phyloP scores from a whole-genome alignment of 495 filamentous ascomycete genomes.

The Parathielavia hyrcaniae region DNA sequence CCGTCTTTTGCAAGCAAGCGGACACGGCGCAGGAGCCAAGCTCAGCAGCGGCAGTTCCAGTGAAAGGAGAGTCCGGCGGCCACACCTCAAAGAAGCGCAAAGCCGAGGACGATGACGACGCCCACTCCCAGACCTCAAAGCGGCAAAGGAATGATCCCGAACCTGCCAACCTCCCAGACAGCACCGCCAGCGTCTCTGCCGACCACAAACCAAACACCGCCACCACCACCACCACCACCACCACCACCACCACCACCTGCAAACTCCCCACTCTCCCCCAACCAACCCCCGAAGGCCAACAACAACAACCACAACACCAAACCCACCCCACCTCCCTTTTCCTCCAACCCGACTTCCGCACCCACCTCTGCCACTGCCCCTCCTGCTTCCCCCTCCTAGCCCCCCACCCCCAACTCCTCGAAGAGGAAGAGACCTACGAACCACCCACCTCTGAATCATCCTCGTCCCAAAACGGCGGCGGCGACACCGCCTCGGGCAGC shows the following conservation, averaged over 20 bases:
- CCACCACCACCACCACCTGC: slow-evolving; percentile 25
- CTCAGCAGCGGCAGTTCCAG: not conserved
- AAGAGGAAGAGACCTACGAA: slow-evolving; percentile 89
- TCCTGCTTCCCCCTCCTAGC: slow-evolving; percentile 68
- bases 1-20: slow-evolving; percentile 46
- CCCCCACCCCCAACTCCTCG: slow-evolving; percentile 69
- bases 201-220: not conserved
- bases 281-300: too few species aligned
- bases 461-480: slow-evolving; percentile 40
- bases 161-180: not conserved
- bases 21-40: not conserved
- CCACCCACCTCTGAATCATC: slow-evolving; percentile 62
- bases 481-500: slow-evolving; percentile 45
- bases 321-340: slow-evolving; percentile 66
- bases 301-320: slow-evolving; percentile 40
- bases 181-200: not conserved
- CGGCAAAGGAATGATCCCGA: slow-evolving; percentile 46
- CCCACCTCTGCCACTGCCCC: slow-evolving; percentile 68
- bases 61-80: slow-evolving; percentile 16
- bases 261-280: slow-evolving; percentile 47
- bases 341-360: slow-evolving; percentile 66
- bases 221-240: slow-evolving; percentile 5
- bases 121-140: slow-evolving; percentile 47
- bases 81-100: slow-evolving; percentile 65
- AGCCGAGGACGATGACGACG: slow-evolving; percentile 39